Conservation (phyloP, 768 basidiomycete genomes). For the Leccinum sublutescens region DNA sequence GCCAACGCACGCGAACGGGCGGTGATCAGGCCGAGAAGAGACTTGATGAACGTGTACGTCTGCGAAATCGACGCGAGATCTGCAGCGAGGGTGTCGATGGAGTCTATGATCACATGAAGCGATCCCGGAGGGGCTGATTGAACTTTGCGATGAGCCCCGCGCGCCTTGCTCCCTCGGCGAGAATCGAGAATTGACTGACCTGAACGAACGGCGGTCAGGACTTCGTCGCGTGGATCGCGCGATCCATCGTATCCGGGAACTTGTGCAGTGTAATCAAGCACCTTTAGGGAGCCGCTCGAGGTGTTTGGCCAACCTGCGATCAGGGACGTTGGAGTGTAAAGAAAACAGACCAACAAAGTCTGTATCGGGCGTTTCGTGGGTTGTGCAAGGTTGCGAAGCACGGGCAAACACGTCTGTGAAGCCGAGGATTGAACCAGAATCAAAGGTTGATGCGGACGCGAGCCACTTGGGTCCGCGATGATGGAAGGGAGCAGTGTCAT, state of each 20-base stretch:
- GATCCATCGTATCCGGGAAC: conserved; percentile 53
- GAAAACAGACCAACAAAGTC: conserved; percentile 54
- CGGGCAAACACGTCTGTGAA: conserved; percentile 55
- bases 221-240: conserved; percentile 35
- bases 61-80: conserved; percentile 56
- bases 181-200: conserved; percentile 19
- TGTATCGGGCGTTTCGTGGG: conserved; percentile 18
- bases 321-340: conserved; percentile 51
- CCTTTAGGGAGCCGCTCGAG: conserved; percentile 26
- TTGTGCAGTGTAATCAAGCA: conserved; percentile 49
- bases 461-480: conserved; percentile 22
- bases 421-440: conserved; percentile 59
- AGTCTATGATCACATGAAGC: conserved; percentile 70
- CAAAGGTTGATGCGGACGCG: conserved; percentile 40
- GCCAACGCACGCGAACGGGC: conserved; percentile 47
- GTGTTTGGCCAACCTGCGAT: conserved; percentile 31
- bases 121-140: conserved; percentile 42
- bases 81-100: conserved; percentile 60
- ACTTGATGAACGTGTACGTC: conserved; percentile 51
- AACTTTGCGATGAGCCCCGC: conserved; percentile 7
- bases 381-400: conserved; percentile 48
- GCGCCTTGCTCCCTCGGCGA: neutral
- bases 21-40: conserved; percentile 44
- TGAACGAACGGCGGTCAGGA: conserved; percentile 44
- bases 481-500: conserved; percentile 33